Evolutionary conservation across 768 basidiomycete species (phyloP), one percentile per base, ranked within the genome.

Genomic region (Lentinula sp.): DNA sequence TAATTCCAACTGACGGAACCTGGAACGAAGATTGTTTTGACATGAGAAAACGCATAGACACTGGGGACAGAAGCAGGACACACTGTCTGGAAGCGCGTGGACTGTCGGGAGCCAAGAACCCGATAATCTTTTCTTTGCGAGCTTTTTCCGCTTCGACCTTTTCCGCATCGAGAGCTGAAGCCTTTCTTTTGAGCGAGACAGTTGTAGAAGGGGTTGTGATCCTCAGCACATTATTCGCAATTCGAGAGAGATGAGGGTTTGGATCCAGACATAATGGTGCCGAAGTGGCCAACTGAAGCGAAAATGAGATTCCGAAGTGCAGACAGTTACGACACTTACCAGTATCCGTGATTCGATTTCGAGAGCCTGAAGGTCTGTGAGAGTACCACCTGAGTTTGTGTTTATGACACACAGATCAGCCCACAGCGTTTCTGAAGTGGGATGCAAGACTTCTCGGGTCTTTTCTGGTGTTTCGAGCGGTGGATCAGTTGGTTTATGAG

Each of bases 241-340:
- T 81, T 45, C 91, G 84, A 21, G 86, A 80, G 39, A 93, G 78
- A 68, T 88, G 87, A 1, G 88, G 85, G 66, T 93, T 84, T 2
- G 92, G 91, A 64, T 90, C 85, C 32, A 94, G 80, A 69, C 91
- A 93, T 49, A 94, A 76, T 5, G 91, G 87, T 5, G 87, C 82
- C 0, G 88, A 74, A 4, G 89, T 91, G 15, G 90, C 84, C 51
- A 90, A 76, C 91, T 94, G 55, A 52, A 51, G 56, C 3, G 28
- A 53, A 60, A 15, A 61, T 69, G 32, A 68, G 59, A 31, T 56
- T 28, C 23, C 15, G 10, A 21, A 39, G 18, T 45, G n/a, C 34
- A 39, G 63, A 32, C 34, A 64, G 46, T 55, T 50, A 52, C 51
- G 60, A 45, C 43, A 75, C 86, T 62, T 64, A 93, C 92, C 66